Percentiles rank a stretch among this genome's conserved stretches.
phyloP scores from a whole-genome alignment of 2,329 filamentous ascomycete genomes.

The Xylaria sp. region DNA sequence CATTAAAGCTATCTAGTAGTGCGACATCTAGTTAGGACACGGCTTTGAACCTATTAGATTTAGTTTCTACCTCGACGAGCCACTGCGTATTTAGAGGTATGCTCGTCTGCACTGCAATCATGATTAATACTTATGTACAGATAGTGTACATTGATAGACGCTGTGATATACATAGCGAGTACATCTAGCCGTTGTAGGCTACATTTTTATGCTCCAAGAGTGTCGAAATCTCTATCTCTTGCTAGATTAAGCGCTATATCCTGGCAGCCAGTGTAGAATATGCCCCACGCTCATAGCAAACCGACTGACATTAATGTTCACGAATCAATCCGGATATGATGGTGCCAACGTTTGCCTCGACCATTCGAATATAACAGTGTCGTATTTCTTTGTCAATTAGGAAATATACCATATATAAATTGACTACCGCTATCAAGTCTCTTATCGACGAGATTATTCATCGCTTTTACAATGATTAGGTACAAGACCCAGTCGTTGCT shows the following conservation, averaged over 20 bases:
- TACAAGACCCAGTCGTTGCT: background rate
- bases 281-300: background rate
- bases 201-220: background rate
- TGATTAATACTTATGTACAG: background rate
- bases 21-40: too few species aligned
- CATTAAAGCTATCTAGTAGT: conserved; percentile 1
- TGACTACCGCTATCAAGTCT: background rate
- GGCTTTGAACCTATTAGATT: background rate
- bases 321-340: background rate
- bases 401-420: background rate
- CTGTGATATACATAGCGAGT: background rate
- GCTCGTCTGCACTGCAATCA: background rate
- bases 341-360: background rate
- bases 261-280: background rate
- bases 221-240: background rate
- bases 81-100: background rate
- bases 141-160: conserved; percentile 1
- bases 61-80: background rate
- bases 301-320: background rate
- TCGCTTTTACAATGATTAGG: background rate
- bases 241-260: background rate
- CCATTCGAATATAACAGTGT: background rate
- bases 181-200: background rate
- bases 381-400: too few species aligned
- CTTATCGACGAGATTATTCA: background rate